Conservation (phyloP, 2,329 filamentous ascomycete genomes). For the Cladobotryum mycophilum region DNA sequence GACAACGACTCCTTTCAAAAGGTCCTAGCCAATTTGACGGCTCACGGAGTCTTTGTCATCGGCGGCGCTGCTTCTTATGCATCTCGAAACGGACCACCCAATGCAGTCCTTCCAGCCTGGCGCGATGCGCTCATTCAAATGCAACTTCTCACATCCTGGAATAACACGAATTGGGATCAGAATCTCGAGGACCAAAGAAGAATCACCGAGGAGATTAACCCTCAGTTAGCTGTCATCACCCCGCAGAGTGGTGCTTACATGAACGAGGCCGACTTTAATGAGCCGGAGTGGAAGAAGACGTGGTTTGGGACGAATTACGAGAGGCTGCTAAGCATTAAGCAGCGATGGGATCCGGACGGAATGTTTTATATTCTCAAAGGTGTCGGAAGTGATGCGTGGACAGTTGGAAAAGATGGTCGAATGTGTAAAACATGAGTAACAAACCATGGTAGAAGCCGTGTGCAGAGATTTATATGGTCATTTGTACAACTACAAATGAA, state of each 20-base stretch:
- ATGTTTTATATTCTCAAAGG: conserved; percentile 43
- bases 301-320: conserved; percentile 45
- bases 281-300: conserved; percentile 37
- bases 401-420: conserved; percentile 23
- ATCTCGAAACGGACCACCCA: conserved; percentile 14
- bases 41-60: conserved; percentile 22
- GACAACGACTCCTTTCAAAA: conserved; percentile 15
- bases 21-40: conserved; percentile 23
- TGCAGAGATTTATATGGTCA: too few species aligned
- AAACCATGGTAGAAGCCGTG: too few species aligned
- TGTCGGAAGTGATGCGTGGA: conserved; percentile 48
- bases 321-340: conserved; percentile 39
- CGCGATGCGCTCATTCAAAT: conserved; percentile 28
- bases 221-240: conserved; percentile 21
- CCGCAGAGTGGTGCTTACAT: conserved; percentile 40
- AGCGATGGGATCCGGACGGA: conserved; percentile 37
- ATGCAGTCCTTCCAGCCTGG: conserved; percentile 38
- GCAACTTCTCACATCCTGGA: conserved; percentile 23
- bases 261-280: conserved; percentile 46
- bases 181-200: conserved; percentile 25
- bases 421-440: conserved; percentile 12
- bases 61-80: conserved; percentile 8
- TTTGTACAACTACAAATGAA: too few species aligned
- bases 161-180: conserved; percentile 20
- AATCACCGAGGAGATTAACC: conserved; percentile 23